phyloP scores from a whole-genome alignment of 805 yeast genomes.

The Ascoidea rubescens region DNA sequence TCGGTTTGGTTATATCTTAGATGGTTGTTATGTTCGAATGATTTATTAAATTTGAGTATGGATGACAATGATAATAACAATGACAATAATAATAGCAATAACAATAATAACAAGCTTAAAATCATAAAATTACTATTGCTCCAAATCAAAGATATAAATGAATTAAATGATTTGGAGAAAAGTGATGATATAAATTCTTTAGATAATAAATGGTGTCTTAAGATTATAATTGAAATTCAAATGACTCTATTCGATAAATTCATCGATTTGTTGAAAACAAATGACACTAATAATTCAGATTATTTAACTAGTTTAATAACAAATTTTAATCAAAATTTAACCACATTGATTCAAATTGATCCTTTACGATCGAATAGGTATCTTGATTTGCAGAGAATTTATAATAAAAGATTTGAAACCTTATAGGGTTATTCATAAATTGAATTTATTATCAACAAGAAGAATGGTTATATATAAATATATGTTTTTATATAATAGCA shows the following conservation, averaged over 20 bases:
- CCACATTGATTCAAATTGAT: constrained; percentile 37
- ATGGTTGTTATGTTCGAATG: constrained; percentile 50
- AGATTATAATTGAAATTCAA: constrained; percentile 37
- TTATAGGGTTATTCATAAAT: no score
- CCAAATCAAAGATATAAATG: constrained; percentile 36
- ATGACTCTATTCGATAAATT: constrained; percentile 15
- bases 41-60: constrained; percentile 17
- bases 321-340: constrained; percentile 21
- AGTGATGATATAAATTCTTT: constrained; percentile 39
- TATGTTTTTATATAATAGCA: no score
- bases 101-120: constrained; percentile 16
- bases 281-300: background rate
- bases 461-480: no score
- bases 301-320: constrained; percentile 11
- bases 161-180: constrained; percentile 58
- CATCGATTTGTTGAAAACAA: constrained; percentile 1
- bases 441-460: no score
- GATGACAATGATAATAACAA: constrained; percentile 22
- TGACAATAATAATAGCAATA: constrained; percentile 13
- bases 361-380: constrained; percentile 56
- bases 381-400: constrained; percentile 19
- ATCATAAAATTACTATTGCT: constrained; percentile 25
- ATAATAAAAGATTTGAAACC: background rate
- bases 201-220: constrained; percentile 69
- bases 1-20: constrained; percentile 82